Base-by-base conservation (phyloP, 768 basidiomycete species). In the Kockovaella imperatae region DNA sequence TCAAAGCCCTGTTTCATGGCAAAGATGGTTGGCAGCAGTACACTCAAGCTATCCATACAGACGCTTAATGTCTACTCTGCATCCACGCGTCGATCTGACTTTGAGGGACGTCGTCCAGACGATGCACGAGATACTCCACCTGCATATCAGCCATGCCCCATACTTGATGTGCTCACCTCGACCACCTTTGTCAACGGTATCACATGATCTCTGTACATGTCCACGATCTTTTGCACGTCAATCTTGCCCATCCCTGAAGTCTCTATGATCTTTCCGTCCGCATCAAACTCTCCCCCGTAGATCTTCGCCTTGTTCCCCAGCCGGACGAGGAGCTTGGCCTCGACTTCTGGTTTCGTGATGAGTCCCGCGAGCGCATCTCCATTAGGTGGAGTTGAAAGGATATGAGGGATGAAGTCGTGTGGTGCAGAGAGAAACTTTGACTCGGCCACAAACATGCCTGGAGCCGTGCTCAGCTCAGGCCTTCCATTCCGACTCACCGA, bases 381-480 rank as follows among this genome's bases (percentile, higher is more conserved):
- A 69, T 97, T 84, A 7, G 83, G 82, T 7, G 68, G 68, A 35
- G 34, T 42, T 2, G 77, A 78, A 30, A 78, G 78, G 62, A 99
- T 99, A 72, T 91, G 89, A 0, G 91, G 90, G 48, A 99, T 79
- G 72, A 96, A 99, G 8, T 82, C 81, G 29, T 83, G 75, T 17
- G 95, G 93, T 52, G 86, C 76, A 25, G 80, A 78, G n/a, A 77
- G 68, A 75, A 99, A 99, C 69, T 99, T 99, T 23, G 87, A 86
- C 73, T 99, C 95, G 4, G 91, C 89, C 4, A 99, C 95, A 69
- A 99, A 99, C 77, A 96, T 97, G 49, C 95, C 93, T 99, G 65
- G 7, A 26, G 21, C 25, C 14, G 4, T 4, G n/a, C n/a, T n/a
- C n/a, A n/a, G n/a, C n/a, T n/a, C n/a, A n/a, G n/a, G n/a, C 23